phyloP scores from a whole-genome alignment of 2,329 filamentous ascomycete genomes.

The Aschersonia sp. region DNA sequence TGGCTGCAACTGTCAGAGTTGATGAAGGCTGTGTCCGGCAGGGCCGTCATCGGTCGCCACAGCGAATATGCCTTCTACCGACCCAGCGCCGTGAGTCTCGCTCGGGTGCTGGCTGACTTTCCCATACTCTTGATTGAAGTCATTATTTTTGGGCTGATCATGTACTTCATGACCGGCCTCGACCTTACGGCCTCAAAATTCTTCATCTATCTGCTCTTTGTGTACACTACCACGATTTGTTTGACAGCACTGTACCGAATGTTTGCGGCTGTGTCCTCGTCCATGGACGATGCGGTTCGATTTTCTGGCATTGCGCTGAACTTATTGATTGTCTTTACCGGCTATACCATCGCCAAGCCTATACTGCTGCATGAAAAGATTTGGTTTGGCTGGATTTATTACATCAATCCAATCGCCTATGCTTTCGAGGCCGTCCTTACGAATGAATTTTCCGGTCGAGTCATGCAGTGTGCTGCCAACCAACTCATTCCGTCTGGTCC shows the following conservation, averaged over 20 bases:
- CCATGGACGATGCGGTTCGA: slow-evolving; percentile 4
- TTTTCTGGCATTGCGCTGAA: slow-evolving; percentile 42
- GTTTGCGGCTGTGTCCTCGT: slow-evolving; percentile 6
- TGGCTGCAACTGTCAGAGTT: slow-evolving; percentile 16
- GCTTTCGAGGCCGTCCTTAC: slow-evolving; percentile 51
- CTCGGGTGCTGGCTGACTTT: slow-evolving; percentile 25
- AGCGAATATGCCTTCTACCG: slow-evolving; percentile 24
- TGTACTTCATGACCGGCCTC: slow-evolving; percentile 30
- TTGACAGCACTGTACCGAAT: slow-evolving; percentile 51
- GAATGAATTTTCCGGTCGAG: slow-evolving; percentile 43
- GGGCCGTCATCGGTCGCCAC: slow-evolving; percentile 24
- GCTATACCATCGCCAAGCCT: slow-evolving; percentile 27
- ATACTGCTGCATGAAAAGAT: slow-evolving; percentile 40
- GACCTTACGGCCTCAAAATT: slow-evolving; percentile 25
- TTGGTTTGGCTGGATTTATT: slow-evolving; percentile 58
- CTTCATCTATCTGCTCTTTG: slow-evolving; percentile 30
- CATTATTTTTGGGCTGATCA: slow-evolving; percentile 19
- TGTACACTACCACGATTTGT: slow-evolving; percentile 37
- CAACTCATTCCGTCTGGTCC: slow-evolving; percentile 33
- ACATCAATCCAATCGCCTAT: slow-evolving; percentile 50
- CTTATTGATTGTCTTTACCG: slow-evolving; percentile 29
- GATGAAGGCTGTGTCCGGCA: slow-evolving; percentile 21
- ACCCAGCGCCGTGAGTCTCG: slow-evolving; percentile 18
- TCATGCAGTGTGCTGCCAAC: slow-evolving; percentile 29
- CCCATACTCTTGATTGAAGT: slow-evolving; percentile 25